Evolutionary conservation across 2,329 filamentous ascomycete species (phyloP), one percentile per base, ranked within the genome.

Genomic region (Macrophomina pseudophaseolina): DNA sequence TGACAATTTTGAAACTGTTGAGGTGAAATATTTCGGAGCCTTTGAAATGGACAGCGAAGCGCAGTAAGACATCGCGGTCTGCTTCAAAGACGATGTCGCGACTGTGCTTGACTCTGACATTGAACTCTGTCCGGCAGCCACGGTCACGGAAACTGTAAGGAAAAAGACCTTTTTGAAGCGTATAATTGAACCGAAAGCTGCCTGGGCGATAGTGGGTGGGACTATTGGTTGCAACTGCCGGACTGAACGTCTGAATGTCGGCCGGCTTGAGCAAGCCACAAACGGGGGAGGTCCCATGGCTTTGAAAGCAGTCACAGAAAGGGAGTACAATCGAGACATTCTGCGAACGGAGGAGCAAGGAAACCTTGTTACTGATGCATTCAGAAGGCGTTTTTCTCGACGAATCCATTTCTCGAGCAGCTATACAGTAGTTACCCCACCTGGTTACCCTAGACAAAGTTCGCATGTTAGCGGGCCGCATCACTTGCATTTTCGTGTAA

Each of bases 201-300:
- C n/a, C 3, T 18, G 18, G 38, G 23, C 28, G 18, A 44, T 11
- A 38, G 18, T 18, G n/a, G 28, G 14, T 35, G 16, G 28, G 9
- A 7, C 11, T 58, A 9, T 42, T 23, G 23, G 54, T 9, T 18
- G 11, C 18, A 9, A 58, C 12, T 30, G 30, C 38, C 38, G 23
- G 40, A 5, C 14, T n/a, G 35, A 18, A 14, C 12, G 8, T 23
- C 42, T 59, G 56, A 40, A 59, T 23, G 16, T 14, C 12, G n/a
- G 12, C 14, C 16, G 56, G 56, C 40, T 60, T 48, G 56, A 60
- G 56, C 56, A 46, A 60, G 40, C 40, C 48, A 60, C 56, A 60
- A 60, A 32, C 40, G 18, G 28, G 23, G 28, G 5, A 33, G 56
- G 56, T n/a, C 56, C 28, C 28, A n/a, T 32, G 40, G 9, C 23